Evolutionary conservation across 169 alveolate species (phyloP).

Genomic region (Plasmodium knowlesi): DNA sequence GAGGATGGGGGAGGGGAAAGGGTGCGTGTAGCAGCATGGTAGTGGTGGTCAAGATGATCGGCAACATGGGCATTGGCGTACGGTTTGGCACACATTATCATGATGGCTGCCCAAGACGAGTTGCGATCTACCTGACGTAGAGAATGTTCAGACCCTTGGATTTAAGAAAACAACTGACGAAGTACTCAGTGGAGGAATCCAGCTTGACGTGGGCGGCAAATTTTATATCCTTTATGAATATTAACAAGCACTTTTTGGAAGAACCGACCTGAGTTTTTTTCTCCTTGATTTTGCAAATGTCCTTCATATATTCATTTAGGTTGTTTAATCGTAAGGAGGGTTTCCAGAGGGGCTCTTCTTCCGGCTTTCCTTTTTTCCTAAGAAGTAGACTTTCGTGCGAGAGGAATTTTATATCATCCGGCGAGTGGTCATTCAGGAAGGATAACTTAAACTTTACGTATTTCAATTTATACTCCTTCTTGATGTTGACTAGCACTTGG

Average conservation of each 20-base stretch:
- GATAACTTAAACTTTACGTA: slow-evolving; percentile 64
- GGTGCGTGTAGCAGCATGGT: not conserved
- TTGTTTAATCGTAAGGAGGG: slow-evolving; percentile 37
- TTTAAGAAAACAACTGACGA: slow-evolving; percentile 57
- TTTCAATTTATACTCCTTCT: slow-evolving; percentile 47
- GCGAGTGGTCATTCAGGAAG: slow-evolving; percentile 62
- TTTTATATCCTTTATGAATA: slow-evolving; percentile 59
- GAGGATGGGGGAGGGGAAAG: not conserved
- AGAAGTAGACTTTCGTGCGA: slow-evolving; percentile 68
- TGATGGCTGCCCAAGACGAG: not conserved
- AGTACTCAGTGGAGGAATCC: slow-evolving; percentile 27
- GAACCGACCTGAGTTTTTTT: not conserved
- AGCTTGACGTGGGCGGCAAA: not conserved
- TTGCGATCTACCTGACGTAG: slow-evolving; percentile 34
- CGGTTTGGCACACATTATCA: not conserved
- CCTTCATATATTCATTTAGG: slow-evolving; percentile 22
- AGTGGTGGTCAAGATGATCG: no score
- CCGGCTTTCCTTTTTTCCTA: slow-evolving; percentile 21
- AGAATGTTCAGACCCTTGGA: slow-evolving; percentile 6
- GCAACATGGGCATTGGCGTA: not conserved
- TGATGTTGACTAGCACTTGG: slow-evolving; percentile 26
- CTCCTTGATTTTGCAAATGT: slow-evolving; percentile 3
- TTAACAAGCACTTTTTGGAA: slow-evolving; percentile 25
- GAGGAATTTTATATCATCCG: slow-evolving; percentile 73
- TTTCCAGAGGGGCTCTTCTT: slow-evolving; percentile 72